phyloP scores from a whole-genome alignment of 176 grass and related monocot genomes.

The Triticum urartu region DNA sequence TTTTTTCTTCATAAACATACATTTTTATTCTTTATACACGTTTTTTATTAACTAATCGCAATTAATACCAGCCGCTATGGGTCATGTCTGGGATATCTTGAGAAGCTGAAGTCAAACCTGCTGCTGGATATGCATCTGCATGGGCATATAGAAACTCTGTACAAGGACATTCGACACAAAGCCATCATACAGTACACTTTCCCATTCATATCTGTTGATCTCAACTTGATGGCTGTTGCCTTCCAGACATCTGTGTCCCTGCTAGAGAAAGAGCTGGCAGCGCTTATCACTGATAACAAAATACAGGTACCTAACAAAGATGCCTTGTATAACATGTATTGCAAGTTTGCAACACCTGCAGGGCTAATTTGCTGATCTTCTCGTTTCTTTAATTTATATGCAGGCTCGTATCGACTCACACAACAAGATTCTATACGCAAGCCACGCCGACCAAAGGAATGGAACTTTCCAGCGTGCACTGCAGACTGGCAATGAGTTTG shows the following conservation, averaged over 20 bases:
- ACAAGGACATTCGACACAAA: slow-evolving; percentile 80
- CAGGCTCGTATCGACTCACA: slow-evolving; percentile 94
- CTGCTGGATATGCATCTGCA: slow-evolving; percentile 48
- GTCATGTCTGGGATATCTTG: slow-evolving; percentile 39
- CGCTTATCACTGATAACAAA: slow-evolving; percentile 65
- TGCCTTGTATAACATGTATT: background rate
- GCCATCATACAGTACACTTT: slow-evolving; percentile 90
- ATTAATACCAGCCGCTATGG: slow-evolving; percentile 32
- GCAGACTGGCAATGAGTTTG: slow-evolving; percentile 72
- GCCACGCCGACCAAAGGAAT: slow-evolving; percentile 63
- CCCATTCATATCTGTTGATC: slow-evolving; percentile 96
- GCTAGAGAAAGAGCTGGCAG: slow-evolving; percentile 85
- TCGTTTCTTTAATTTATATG: slow-evolving; percentile 3
- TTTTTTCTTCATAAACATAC: background rate
- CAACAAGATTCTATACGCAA: slow-evolving; percentile 67
- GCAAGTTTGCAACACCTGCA: background rate
- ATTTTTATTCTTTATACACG: background rate
- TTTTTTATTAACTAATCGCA: slow-evolving; percentile 15
- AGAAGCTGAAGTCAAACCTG: slow-evolving; percentile 51
- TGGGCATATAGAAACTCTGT: slow-evolving; percentile 54
- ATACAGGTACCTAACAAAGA: slow-evolving; percentile 34
- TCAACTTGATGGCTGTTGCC: slow-evolving; percentile 80
- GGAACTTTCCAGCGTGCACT: slow-evolving; percentile 65
- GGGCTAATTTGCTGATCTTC: background rate
- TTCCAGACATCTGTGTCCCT: slow-evolving; percentile 55